Evolutionary conservation across 2,329 filamentous ascomycete genomes (phyloP), one percentile per base, ranked within the genome.

Genomic region (Calycina herbarum): DNA sequence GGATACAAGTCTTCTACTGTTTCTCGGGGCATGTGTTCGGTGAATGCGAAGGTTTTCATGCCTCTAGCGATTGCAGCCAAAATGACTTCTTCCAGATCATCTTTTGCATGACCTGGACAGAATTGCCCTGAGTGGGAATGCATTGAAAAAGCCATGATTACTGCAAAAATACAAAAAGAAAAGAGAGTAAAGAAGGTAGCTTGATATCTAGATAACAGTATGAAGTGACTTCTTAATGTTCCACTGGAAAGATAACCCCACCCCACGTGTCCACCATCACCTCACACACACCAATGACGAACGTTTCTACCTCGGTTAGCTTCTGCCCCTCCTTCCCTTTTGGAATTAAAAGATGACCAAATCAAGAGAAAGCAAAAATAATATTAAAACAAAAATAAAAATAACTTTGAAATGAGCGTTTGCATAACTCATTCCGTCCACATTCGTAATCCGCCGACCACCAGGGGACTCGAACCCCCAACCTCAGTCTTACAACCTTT

Each of bases 51-150:
- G 24, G 90, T 90, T 68, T 88, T 86, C 85, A 96, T 95, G 56
- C 90, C 89, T 67, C 90, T 84, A 59, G 83, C 79, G 71, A 98
- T 92, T 70, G 94, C 94, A 13, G 88, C 85, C 74, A 89, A 85
- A 72, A 98, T 82, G 59, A 98, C 86, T 70, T 93, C 89, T 77
- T 98, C 94, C 10, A 99, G 85, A 24, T 87, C 85, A 76, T 96
- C 88, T 76, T 90, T 88, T 61, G 95, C 95, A 81, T 99, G 95
- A 72, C 90, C 87, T 10, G 89, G 89, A 81, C 95, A 99, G 82
- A 99, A 99, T 77, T 99, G 92, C 69, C 95, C 95, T 45, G 95
- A 98, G 80, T 99, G 95, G 75, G 93, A 96, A 79, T 99, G 95
- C 82, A 98, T 96, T 4, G 95, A 96, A 81, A 96, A 97, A 1